Conservation (phyloP, 768 basidiomycete species). For the Suillus lakei region DNA sequence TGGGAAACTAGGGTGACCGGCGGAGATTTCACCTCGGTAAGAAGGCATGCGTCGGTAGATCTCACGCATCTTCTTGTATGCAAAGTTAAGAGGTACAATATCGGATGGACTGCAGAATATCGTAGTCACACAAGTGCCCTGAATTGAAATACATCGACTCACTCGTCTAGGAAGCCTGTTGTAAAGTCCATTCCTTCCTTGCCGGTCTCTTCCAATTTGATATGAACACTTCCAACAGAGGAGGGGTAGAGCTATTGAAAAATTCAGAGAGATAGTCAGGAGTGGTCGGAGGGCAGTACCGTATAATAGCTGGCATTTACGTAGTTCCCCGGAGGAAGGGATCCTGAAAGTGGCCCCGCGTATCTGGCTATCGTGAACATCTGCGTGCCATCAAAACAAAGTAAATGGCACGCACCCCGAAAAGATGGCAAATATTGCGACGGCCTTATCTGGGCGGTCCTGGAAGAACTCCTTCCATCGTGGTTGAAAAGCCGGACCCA, state of each 20-base stretch:
- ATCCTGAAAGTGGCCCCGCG: too few relatives aligned
- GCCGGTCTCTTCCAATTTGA: slow-evolving; percentile 43
- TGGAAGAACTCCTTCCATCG: slow-evolving; percentile 57
- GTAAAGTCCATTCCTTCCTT: slow-evolving; percentile 48
- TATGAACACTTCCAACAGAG: slow-evolving; percentile 53
- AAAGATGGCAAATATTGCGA: slow-evolving; percentile 47
- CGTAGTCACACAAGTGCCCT: not conserved
- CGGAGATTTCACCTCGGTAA: slow-evolving; percentile 42
- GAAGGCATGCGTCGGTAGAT: slow-evolving; percentile 44
- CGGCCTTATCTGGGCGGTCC: slow-evolving; percentile 58
- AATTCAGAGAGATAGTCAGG: not conserved
- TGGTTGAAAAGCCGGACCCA: slow-evolving; percentile 51
- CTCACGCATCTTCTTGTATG: slow-evolving; percentile 32
- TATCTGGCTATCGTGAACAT: not conserved
- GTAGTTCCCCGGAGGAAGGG: slow-evolving; percentile 17
- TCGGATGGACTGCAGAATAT: slow-evolving; percentile 24
- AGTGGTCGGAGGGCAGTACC: slow-evolving; percentile 22
- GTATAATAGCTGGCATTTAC: slow-evolving; percentile 31
- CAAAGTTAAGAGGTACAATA: slow-evolving; percentile 29
- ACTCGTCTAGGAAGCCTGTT: slow-evolving; percentile 52
- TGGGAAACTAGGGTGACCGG: slow-evolving; percentile 26
- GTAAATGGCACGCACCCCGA: slow-evolving; percentile 38
- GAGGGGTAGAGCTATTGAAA: slow-evolving; percentile 43
- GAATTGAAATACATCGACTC: slow-evolving; percentile 13
- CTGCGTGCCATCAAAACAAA: too few relatives aligned